These are phyloP conservation scores for Meripilus lineatus DNA, from an alignment of 1,284 basidiomycete genomes.

Conservation along the genomic window DNA sequence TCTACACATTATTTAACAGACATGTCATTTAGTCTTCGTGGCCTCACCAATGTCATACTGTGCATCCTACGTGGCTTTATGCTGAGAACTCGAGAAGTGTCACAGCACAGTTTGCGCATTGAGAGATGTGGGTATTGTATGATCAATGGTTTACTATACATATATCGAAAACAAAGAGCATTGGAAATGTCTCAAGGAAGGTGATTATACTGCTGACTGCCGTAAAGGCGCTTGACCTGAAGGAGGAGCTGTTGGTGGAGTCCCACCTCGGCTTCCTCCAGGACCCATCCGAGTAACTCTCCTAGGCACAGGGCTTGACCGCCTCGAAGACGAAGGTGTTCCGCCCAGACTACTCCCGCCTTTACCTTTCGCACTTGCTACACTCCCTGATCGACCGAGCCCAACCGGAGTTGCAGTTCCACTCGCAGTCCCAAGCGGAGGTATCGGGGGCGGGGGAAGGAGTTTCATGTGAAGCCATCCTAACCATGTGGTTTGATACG, in stretches of 20 bases:
- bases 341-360: conserved; percentile 26
- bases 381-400: conserved; percentile 13
- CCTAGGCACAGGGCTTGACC: conserved; percentile 36
- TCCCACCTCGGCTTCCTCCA: not conserved
- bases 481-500: conserved; percentile 36
- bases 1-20: no score
- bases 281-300: no score
- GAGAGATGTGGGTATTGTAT: not conserved
- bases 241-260: not conserved
- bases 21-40: no score
- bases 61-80: no score
- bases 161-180: no score
- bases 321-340: conserved; percentile 32
- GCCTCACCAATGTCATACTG: no score
- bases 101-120: no score
- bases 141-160: no score
- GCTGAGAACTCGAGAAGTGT: no score
- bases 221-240: not conserved
- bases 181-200: no score
- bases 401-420: conserved; percentile 12
- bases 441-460: conserved; percentile 7
- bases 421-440: conserved; percentile 28
- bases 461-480: conserved; percentile 38
- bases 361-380: conserved; percentile 15
- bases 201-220: no score